Conservation (phyloP, 2,329 filamentous ascomycete genomes). For the Zasmidium cellare region DNA sequence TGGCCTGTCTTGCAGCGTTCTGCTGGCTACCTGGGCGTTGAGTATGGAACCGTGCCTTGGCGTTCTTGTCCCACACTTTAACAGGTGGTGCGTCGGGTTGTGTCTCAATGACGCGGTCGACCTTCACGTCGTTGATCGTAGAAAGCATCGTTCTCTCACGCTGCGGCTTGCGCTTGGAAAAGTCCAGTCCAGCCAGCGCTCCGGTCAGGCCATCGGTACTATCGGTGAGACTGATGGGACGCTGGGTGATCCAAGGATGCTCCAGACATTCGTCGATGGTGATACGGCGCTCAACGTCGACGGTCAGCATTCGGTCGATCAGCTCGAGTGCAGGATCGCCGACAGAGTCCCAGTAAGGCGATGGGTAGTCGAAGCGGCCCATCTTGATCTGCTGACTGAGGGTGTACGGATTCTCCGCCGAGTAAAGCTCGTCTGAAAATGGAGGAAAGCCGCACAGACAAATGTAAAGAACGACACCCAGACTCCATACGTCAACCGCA, state of each 20-base stretch:
- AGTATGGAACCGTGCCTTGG: conserved; percentile 42
- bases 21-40: conserved; percentile 20
- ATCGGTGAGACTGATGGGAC: conserved; percentile 56
- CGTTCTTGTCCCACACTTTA: conserved; percentile 76
- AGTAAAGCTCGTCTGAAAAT: conserved; percentile 89
- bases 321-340: conserved; percentile 86
- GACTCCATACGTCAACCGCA: conserved; percentile 93
- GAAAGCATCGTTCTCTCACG: conserved; percentile 85
- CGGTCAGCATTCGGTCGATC: conserved; percentile 91
- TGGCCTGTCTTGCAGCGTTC: conserved; percentile 9
- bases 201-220: conserved; percentile 91
- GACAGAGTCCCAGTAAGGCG: conserved; percentile 90
- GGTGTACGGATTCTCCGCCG: conserved; percentile 75
- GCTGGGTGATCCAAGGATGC: conserved; percentile 79
- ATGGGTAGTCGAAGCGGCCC: conserved; percentile 90
- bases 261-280: conserved; percentile 87
- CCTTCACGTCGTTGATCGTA: conserved; percentile 72
- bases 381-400: conserved; percentile 86
- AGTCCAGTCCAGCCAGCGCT: conserved; percentile 79
- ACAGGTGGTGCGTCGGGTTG: conserved; percentile 59
- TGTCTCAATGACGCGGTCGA: conserved; percentile 59
- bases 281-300: conserved; percentile 79
- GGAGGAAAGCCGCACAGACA: conserved; percentile 95
- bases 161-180: conserved; percentile 74
- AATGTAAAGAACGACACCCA: conserved; percentile 97